Conservation (phyloP, 257 asterid species). For the Fraxinus americana region DNA sequence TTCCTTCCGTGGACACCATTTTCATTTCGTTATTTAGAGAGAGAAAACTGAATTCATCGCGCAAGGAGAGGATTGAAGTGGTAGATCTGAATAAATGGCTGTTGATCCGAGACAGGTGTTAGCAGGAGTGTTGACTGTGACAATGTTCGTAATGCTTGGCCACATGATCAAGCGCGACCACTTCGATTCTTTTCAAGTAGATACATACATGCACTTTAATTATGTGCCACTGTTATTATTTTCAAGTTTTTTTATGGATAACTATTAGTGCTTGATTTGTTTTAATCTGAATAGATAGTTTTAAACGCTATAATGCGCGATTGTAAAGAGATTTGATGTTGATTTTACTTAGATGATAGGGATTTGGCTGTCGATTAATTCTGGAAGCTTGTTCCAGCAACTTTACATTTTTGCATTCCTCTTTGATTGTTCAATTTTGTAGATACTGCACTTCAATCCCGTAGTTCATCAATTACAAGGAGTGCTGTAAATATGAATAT, state of each 20-base stretch:
- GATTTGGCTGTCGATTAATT: background rate
- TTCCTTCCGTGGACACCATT: background rate
- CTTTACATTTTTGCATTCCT: background rate
- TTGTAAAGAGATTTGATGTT: background rate
- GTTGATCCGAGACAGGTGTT: conserved; percentile 56
- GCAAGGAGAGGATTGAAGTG: background rate
- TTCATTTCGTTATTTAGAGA: background rate
- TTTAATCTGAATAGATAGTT: background rate
- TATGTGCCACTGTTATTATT: no score
- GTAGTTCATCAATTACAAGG: background rate
- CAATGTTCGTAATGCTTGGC: conserved; percentile 65
- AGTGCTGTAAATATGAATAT: background rate
- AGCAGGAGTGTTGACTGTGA: conserved; percentile 52
- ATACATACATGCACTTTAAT: no score
- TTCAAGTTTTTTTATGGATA: background rate
- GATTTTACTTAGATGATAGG: background rate
- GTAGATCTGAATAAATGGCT: conserved; percentile 39
- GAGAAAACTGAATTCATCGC: background rate
- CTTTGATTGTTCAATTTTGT: background rate
- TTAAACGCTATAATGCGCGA: background rate
- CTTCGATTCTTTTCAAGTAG: conserved; percentile 44
- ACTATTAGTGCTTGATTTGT: background rate
- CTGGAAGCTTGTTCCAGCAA: background rate
- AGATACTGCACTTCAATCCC: background rate
- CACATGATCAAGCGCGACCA: conserved; percentile 64